Base-by-base conservation (phyloP, 768 basidiomycete genomes). In the Boletus rubropictus region DNA sequence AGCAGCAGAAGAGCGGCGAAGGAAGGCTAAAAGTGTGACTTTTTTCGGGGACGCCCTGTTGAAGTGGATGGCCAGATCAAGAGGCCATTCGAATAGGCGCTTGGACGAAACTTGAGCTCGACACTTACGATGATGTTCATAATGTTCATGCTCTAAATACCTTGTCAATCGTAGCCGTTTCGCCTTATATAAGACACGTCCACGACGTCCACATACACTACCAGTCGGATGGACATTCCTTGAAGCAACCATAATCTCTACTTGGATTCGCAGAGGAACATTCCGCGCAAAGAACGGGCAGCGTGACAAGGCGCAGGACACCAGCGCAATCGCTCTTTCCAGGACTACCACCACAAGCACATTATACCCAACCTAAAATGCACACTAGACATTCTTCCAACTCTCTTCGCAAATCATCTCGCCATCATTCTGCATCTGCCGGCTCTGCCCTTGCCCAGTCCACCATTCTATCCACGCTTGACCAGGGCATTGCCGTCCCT, bases 391-490 rank as follows among this genome's bases (percentile, higher is more conserved):
- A 55, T 37, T 49, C 59, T 6, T 65, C 62, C 40, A 57, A 31
- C 33, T 54, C 63, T 21, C 63, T 56, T 21, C 62, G 61, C 4
- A 65, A 65, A 48, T 51, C 58, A 5, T 63, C 63, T 36, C 63
- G 63, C 53, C 63, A 63, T 53, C 44, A 56, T n/a, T 62, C 62
- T 15, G 48, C 53, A 14, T 52, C 59, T 4, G 55, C 52, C 44
- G 58, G 42, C 22, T 45, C 52, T 9, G n/a, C 38, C 42, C 42
- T 60, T n/a, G 48, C 39, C 25, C 62, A 61, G 38, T 39, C 66
- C 38, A 43, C 49, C 28, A 64, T 66, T 45, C 52, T 68, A 27
- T 66, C 64, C 42, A 64, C 64, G 6, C 53, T 66, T 17, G 64
- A 68, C 54, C 64, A 68, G 24, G 28, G 48, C 44, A 62, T 64